phyloP scores from a whole-genome alignment of 2,329 filamentous ascomycete species.

The Pseudopyricularia cyperi region DNA sequence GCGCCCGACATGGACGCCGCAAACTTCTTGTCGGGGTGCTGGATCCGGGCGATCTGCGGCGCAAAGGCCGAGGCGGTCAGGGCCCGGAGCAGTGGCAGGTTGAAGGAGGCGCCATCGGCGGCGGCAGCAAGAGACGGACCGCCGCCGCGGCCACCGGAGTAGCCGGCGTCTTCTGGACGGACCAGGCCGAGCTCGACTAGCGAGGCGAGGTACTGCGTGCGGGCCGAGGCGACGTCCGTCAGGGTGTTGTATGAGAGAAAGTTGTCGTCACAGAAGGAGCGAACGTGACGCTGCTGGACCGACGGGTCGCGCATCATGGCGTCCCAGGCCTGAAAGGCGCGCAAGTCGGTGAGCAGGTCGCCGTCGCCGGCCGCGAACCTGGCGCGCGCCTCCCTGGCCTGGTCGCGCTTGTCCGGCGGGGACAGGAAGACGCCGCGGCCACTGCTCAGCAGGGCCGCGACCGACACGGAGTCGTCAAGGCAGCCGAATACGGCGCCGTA shows the following conservation, averaged over 20 bases:
- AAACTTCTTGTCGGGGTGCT: conserved; percentile 93
- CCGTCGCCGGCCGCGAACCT: conserved; percentile 68
- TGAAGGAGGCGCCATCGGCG: conserved; percentile 20
- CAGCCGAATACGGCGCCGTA: conserved; percentile 91
- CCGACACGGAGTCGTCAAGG: conserved; percentile 74
- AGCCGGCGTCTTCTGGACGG: conserved; percentile 20
- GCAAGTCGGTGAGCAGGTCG: conserved; percentile 76
- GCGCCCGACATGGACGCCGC: conserved; percentile 75
- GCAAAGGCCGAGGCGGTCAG: conserved; percentile 62
- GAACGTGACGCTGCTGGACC: conserved; percentile 47
- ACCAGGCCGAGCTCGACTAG: conserved; percentile 79
- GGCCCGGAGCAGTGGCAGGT: conserved; percentile 45
- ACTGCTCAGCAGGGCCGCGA: conserved; percentile 83
- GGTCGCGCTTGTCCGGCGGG: conserved; percentile 69
- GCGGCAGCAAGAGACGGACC: background rate
- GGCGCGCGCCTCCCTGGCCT: conserved; percentile 63
- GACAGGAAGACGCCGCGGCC: conserved; percentile 63
- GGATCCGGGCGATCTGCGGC: conserved; percentile 83
- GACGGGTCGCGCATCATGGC: conserved; percentile 43
- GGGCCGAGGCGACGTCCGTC: conserved; percentile 76
- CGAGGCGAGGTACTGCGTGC: conserved; percentile 73
- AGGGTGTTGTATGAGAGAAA: conserved; percentile 77
- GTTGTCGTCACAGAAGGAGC: conserved; percentile 71
- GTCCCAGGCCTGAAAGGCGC: conserved; percentile 74
- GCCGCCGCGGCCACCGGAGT: conserved; percentile 11